Evolutionary conservation across 306 rosid species (phyloP).

Genomic region (Quercus cerris): DNA sequence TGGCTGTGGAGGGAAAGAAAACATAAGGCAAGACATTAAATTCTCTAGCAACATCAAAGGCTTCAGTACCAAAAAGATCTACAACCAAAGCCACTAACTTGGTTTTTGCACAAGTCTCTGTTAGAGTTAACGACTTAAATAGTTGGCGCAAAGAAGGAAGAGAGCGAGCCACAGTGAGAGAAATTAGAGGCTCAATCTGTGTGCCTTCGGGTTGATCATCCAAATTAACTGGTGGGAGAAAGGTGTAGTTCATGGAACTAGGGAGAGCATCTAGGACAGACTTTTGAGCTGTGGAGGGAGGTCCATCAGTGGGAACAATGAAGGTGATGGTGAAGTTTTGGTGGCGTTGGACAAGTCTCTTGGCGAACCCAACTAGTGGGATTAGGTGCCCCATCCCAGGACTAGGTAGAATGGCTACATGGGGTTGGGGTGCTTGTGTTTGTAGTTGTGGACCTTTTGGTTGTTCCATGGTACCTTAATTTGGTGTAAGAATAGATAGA

Average conservation of each 20-base stretch:
- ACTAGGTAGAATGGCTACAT: conserved; percentile 49
- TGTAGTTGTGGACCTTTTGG: not conserved
- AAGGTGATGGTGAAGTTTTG: conserved; percentile 39
- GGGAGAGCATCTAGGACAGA: conserved; percentile 45
- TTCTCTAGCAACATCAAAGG: conserved; percentile 26
- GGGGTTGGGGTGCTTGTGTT: conserved; percentile 13
- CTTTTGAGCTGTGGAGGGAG: conserved; percentile 51
- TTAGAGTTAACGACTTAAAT: not conserved
- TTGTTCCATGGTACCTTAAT: conserved; percentile 38
- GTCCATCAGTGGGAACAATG: conserved; percentile 50
- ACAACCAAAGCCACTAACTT: conserved; percentile 18
- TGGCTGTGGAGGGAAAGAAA: conserved; percentile 32
- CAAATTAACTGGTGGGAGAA: conserved; percentile 26
- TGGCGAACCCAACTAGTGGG: conserved; percentile 68
- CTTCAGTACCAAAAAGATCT: conserved; percentile 28
- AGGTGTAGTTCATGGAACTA: conserved; percentile 22
- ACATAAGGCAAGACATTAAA: conserved; percentile 23
- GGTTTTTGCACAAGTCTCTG: not conserved
- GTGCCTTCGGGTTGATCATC: conserved; percentile 1
- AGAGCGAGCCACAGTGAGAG: conserved; percentile 33
- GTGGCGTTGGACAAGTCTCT: conserved; percentile 32
- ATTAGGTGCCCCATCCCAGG: conserved; percentile 93
- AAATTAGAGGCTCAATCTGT: conserved; percentile 24
- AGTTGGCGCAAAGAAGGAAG: conserved; percentile 27
- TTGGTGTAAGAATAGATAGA: no score